Conservation (phyloP, 768 basidiomycete species). For the Calocybe cyanea region DNA sequence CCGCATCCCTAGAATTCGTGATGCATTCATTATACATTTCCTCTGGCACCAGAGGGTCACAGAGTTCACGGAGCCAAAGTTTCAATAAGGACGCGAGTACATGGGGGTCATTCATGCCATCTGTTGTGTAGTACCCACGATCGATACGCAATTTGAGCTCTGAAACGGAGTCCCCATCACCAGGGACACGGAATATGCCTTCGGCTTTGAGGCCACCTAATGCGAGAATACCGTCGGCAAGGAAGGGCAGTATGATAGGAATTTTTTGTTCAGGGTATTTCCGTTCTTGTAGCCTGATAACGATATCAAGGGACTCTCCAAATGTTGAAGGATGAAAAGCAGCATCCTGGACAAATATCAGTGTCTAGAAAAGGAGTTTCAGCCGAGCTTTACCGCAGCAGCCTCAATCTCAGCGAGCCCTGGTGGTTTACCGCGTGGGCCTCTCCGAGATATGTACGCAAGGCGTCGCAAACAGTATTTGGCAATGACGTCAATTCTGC, state of each 20-base stretch:
- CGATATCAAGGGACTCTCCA: conserved; percentile 83
- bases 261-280: conserved; percentile 83
- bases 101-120: conserved; percentile 87
- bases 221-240: conserved; percentile 87
- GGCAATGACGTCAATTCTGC: conserved; percentile 85
- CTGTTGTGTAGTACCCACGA: conserved; percentile 85
- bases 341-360: conserved; percentile 57
- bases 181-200: conserved; percentile 92
- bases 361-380: conserved; percentile 3
- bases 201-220: conserved; percentile 81
- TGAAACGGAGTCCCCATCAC: conserved; percentile 84
- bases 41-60: conserved; percentile 88
- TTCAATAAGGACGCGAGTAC: conserved; percentile 88
- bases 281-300: conserved; percentile 79
- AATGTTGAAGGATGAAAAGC: conserved; percentile 96
- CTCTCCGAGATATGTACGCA: conserved; percentile 70
- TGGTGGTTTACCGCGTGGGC: conserved; percentile 83
- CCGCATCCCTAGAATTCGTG: conserved; percentile 58
- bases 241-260: conserved; percentile 91
- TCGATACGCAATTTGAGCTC: conserved; percentile 89
- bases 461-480: conserved; percentile 86
- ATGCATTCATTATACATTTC: conserved; percentile 92
- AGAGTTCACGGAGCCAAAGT: conserved; percentile 89
- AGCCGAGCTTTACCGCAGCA: conserved; percentile 57
- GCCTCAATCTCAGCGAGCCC: conserved; percentile 85